Conservation (phyloP, 2,329 filamentous ascomycete species). For the Fusarium staphyleae region DNA sequence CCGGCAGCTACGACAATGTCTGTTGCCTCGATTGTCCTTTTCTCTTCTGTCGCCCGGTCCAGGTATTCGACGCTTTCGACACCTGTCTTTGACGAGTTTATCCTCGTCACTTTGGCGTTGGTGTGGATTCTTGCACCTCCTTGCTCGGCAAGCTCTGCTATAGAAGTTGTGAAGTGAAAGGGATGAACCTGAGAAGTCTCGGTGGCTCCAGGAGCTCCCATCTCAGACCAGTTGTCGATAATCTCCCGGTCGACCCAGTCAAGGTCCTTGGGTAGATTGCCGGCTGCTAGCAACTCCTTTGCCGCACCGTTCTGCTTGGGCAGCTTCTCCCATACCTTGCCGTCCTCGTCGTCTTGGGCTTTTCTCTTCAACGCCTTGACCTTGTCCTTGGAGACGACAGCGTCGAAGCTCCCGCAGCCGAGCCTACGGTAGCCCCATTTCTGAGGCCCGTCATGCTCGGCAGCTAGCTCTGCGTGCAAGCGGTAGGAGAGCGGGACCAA, state of each 20-base stretch:
- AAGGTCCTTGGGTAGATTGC: constrained; percentile 75
- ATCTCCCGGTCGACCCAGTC: constrained; percentile 81
- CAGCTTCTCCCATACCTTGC: constrained; percentile 66
- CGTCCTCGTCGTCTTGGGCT: constrained; percentile 30
- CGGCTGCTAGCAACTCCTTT: constrained; percentile 57
- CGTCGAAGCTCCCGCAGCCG: constrained; percentile 69
- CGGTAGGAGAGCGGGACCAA: constrained; percentile 87
- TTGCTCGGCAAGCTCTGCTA: constrained; percentile 77
- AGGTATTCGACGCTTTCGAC: constrained; percentile 69
- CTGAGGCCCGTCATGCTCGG: constrained; percentile 78
- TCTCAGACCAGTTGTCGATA: constrained; percentile 76
- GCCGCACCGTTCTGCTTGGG: constrained; percentile 65
- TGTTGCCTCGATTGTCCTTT: constrained; percentile 52
- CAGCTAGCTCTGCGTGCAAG: constrained; percentile 83
- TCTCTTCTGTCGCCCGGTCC: constrained; percentile 53
- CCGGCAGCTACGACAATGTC: constrained; percentile 65
- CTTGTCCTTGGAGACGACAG: constrained; percentile 48
- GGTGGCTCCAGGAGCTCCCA: constrained; percentile 72
- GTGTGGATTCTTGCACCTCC: constrained; percentile 72
- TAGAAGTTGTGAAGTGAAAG: constrained; percentile 84
- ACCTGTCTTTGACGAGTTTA: constrained; percentile 61
- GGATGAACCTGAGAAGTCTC: constrained; percentile 96
- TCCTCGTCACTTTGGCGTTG: constrained; percentile 70
- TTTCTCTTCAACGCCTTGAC: constrained; percentile 43
- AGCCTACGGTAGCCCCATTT: constrained; percentile 88